A percentile compares a stretch with the other conserved stretches of the same genome.
These are phyloP conservation scores for Curvularia spicifera DNA, from an alignment of 2,329 filamentous ascomycete genomes.

Conservation along the genomic window DNA sequence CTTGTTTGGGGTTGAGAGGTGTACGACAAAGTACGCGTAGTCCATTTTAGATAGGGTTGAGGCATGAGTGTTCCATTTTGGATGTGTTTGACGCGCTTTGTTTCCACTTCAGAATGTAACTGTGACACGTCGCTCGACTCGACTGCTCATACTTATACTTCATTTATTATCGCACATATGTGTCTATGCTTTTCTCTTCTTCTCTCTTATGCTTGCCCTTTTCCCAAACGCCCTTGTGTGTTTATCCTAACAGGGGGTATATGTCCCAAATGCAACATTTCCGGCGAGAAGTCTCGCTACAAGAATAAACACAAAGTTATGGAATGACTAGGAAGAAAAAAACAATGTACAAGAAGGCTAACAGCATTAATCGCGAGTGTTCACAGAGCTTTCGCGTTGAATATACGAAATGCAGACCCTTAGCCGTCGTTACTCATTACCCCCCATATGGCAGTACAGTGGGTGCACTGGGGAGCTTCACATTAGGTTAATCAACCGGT, in stretches of 20 bases:
- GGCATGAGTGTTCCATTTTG: not conserved
- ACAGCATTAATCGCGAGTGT: not conserved
- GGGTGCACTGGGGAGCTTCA: not conserved
- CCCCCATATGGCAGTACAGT: conserved; percentile 4
- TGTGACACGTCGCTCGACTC: not conserved
- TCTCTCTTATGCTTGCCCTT: not conserved
- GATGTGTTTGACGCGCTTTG: not conserved
- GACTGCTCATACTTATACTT: not conserved
- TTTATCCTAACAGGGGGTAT: not conserved
- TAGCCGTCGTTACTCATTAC: conserved; percentile 1
- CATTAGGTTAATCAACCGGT: not conserved
- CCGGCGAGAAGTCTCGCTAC: not conserved
- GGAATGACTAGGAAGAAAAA: not conserved
- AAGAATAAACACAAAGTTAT: not conserved
- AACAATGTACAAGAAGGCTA: not conserved
- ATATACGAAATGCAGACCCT: not conserved
- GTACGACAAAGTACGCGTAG: not conserved
- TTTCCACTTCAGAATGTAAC: not conserved
- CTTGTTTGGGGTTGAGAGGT: not conserved
- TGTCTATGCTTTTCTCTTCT: not conserved
- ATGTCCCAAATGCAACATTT: not conserved
- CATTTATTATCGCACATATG: not conserved
- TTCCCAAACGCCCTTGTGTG: not conserved
- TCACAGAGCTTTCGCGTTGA: not conserved
- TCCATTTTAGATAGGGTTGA: too few relatives aligned